Base-by-base conservation (phyloP, 2,329 filamentous ascomycete species). In the Clarireedia paspali region DNA sequence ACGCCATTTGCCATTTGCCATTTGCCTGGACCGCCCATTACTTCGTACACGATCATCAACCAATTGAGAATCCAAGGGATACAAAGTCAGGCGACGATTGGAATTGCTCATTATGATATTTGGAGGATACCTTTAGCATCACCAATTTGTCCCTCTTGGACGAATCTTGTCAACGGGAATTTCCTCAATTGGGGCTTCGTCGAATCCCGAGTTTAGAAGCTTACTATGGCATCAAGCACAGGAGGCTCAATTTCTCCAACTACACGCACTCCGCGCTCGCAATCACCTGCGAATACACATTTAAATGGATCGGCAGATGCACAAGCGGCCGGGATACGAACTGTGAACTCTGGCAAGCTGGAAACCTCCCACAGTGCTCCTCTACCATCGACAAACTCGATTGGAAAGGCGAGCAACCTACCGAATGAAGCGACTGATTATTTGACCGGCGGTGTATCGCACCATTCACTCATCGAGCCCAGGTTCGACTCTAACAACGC, bases 201-300 rank as follows among this genome's bases (percentile, higher is more conserved):
- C 27, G 10, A 20, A 12, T 15, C 15, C 5, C 26, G 6, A 34
- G 38, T 24, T 24, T 24, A 23, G 47, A 47, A 52, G 47, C 26
- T 44, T 49, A 61, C 47, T 47, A 68, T 69, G 66, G 60, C 59
- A 57, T 59, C 61, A 50, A 62, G 48, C 56, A 58, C 56, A 55
- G 67, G 70, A 60, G 68, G 67, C 51, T 70, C 70, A 12, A 57
- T 69, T 44, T 72, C 71, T 42, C 71, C 73, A 23, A 69, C 66
- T 64, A 67, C 70, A 30, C 65, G 56, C 59, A 70, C 57, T 58
- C 64, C 68, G 49, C 61, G 59, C 27, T 62, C 63, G 34, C 57
- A 60, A 48, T 66, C 67, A 23, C 64, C 67, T 15, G 39, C 57
- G 24, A 54, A 62, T 23, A 58, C 62, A 44, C 61, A 56, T 48